Percentiles rank a stretch among this genome's conserved stretches.
phyloP scores from a whole-genome alignment of 441 rosid genomes.

The California macrophylla region DNA sequence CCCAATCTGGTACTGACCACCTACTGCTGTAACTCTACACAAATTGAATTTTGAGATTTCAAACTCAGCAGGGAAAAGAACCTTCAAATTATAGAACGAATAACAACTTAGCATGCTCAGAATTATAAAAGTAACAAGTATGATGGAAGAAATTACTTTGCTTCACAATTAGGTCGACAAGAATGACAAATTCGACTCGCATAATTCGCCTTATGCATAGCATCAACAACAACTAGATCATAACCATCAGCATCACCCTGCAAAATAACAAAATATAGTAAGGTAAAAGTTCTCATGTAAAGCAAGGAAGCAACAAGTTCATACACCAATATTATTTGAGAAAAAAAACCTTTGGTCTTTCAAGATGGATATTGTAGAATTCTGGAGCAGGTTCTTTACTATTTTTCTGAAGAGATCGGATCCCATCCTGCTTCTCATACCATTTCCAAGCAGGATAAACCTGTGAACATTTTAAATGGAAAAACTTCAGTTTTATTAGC shows the following conservation, averaged over 20 bases:
- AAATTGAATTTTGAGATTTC: constrained; percentile 18
- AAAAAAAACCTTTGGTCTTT: constrained; percentile 88
- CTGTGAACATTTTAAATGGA: constrained; percentile 27
- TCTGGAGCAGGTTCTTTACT: constrained; percentile 98
- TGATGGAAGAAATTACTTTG: constrained; percentile 54
- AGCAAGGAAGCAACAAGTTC: constrained; percentile 1
- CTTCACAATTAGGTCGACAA: constrained; percentile 98
- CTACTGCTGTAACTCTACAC: constrained; percentile 95
- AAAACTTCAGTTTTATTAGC: constrained; percentile 16
- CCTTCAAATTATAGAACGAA: background rate
- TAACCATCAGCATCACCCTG: constrained; percentile 99
- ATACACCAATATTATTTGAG: constrained; percentile 14
- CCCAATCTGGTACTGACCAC: constrained; percentile 97
- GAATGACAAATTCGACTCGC: constrained; percentile 99
- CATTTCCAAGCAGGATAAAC: constrained; percentile 99
- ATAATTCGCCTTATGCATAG: constrained; percentile 98
- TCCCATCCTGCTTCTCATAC: constrained; percentile 99
- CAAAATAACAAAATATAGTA: constrained; percentile 23
- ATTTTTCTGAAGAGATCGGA: constrained; percentile 86
- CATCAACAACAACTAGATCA: constrained; percentile 98
- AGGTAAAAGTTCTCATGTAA: constrained; percentile 17
- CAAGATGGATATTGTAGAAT: constrained; percentile 95
- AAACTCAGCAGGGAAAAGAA: constrained; percentile 2
- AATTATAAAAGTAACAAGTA: background rate
- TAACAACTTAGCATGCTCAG: background rate